phyloP scores from a whole-genome alignment of 2,329 filamentous ascomycete genomes.

The Colletotrichum karsti region DNA sequence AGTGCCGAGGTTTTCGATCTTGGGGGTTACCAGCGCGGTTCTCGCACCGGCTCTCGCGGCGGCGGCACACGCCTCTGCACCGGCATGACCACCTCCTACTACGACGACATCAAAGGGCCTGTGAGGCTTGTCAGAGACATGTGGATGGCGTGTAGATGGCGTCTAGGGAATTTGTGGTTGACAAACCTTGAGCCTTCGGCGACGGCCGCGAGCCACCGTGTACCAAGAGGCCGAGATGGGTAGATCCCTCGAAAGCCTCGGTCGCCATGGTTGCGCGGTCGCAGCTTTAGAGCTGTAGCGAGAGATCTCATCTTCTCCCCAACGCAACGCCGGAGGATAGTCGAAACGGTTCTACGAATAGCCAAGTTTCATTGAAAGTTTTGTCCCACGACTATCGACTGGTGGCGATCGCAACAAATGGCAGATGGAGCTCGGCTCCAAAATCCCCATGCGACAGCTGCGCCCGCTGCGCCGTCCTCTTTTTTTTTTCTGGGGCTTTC shows the following conservation, averaged over 20 bases:
- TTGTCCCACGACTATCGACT: too few species aligned
- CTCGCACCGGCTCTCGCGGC: constrained; percentile 88
- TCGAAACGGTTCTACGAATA: too few species aligned
- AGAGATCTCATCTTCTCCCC: constrained; percentile 8
- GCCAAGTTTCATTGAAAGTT: too few species aligned
- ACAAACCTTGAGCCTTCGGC: constrained; percentile 39
- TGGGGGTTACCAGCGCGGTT: constrained; percentile 90
- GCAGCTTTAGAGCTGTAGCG: constrained; percentile 6
- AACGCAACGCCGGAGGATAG: neutral
- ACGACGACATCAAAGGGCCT: constrained; percentile 92
- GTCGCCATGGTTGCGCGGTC: neutral
- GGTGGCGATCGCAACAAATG: too few species aligned
- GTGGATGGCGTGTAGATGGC: constrained; percentile 9
- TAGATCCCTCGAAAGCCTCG: neutral
- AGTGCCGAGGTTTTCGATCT: constrained; percentile 86
- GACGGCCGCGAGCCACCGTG: constrained; percentile 40
- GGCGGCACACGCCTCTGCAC: constrained; percentile 91
- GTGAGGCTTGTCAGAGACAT: neutral
- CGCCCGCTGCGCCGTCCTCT: too few species aligned
- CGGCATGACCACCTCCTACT: constrained; percentile 94
- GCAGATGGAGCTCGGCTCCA: too few species aligned
- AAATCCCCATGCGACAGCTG: too few species aligned
- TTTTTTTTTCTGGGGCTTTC: too few species aligned
- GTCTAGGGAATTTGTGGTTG: neutral
- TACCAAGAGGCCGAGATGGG: neutral